These are phyloP conservation scores for Echium plantagineum DNA, from an alignment of 257 asterid genomes.

Conservation along the genomic window DNA sequence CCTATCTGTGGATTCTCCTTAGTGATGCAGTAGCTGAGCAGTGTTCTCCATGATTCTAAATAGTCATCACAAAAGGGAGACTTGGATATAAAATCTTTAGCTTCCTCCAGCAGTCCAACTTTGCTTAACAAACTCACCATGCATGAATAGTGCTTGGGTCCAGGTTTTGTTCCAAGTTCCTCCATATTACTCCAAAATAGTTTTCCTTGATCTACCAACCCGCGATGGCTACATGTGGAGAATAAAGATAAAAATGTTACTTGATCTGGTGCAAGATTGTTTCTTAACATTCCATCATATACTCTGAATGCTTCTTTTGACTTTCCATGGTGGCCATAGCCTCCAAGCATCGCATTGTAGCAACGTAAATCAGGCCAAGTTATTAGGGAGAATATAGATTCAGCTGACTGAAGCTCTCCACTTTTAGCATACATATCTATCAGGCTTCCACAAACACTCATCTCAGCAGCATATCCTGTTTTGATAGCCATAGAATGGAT, in stretches of 20 bases:
- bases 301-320: slow-evolving; percentile 41
- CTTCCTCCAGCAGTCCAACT: slow-evolving; percentile 61
- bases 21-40: slow-evolving; percentile 45
- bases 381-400: slow-evolving; percentile 24
- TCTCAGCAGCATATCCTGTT: slow-evolving; percentile 45
- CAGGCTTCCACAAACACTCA: slow-evolving; percentile 48
- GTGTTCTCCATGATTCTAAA: slow-evolving; percentile 54
- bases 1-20: slow-evolving; percentile 38
- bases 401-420: slow-evolving; percentile 55
- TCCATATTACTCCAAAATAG: slow-evolving; percentile 61
- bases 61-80: slow-evolving; percentile 41
- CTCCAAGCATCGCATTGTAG: slow-evolving; percentile 82
- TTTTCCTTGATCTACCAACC: slow-evolving; percentile 38
- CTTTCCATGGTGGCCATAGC: slow-evolving; percentile 64
- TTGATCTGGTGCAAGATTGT: slow-evolving; percentile 46
- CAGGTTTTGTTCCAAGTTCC: slow-evolving; percentile 33
- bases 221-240: slow-evolving; percentile 74
- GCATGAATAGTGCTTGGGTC: slow-evolving; percentile 78
- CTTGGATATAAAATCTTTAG: slow-evolving; percentile 43
- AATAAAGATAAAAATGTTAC: slow-evolving; percentile 63
- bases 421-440: slow-evolving; percentile 80
- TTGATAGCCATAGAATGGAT: slow-evolving; percentile 52
- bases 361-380: slow-evolving; percentile 41
- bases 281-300: slow-evolving; percentile 36
- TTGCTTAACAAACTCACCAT: slow-evolving; percentile 58